Evolutionary conservation across 768 basidiomycete genomes (phyloP).

Genomic region (Amanita inopinata): DNA sequence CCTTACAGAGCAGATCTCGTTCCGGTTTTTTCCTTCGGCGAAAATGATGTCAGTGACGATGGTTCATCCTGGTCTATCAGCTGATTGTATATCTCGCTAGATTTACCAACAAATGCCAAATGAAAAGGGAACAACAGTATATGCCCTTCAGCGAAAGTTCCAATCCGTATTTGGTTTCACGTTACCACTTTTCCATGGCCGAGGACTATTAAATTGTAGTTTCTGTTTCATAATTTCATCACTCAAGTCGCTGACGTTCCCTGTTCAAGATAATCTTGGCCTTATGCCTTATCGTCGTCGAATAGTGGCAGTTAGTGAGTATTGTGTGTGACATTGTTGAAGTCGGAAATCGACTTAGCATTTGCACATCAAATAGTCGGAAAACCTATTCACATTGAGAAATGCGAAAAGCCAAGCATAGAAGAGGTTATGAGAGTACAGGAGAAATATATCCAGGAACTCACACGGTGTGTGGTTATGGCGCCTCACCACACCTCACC

Average conservation of each 20-base stretch:
- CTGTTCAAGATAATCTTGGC: constrained; percentile 73
- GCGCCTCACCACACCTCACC: constrained; percentile 1
- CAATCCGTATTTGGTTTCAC: constrained; percentile 93
- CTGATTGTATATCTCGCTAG: constrained; percentile 29
- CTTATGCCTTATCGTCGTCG: constrained; percentile 92
- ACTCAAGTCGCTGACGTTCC: not conserved
- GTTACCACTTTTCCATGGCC: constrained; percentile 92
- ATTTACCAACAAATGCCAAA: constrained; percentile 98
- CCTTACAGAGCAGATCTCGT: constrained; percentile 78
- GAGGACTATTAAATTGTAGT: constrained; percentile 90
- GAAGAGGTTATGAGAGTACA: constrained; percentile 78
- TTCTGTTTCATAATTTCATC: constrained; percentile 2
- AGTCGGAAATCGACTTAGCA: not conserved
- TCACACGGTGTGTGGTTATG: constrained; percentile 56
- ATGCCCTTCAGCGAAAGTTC: constrained; percentile 82
- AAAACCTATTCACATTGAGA: constrained; percentile 70
- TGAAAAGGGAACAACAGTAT: constrained; percentile 81
- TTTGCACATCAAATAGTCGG: constrained; percentile 50
- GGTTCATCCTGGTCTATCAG: not conserved
- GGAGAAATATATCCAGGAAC: constrained; percentile 81
- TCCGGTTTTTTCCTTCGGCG: constrained; percentile 96
- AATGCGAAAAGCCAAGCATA: constrained; percentile 71
- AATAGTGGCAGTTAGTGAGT: constrained; percentile 95
- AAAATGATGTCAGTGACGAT: constrained; percentile 74
- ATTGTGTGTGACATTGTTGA: not conserved